A percentile compares a stretch with the other conserved stretches of the same genome.
Conservation (phyloP, 305 asterid species). For the Andrographis paniculata region DNA sequence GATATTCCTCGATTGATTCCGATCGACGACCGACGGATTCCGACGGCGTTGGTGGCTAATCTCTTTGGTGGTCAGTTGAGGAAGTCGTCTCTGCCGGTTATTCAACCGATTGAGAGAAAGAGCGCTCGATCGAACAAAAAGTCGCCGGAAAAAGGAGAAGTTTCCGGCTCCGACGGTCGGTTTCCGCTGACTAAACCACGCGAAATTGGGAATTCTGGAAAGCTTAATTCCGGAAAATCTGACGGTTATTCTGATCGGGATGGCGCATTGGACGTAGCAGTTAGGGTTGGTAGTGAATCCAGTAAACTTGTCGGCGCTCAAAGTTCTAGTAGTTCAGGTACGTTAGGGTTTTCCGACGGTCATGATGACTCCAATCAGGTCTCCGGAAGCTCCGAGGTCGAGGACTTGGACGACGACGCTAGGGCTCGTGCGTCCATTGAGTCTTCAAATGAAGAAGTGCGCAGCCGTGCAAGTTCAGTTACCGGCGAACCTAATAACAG, state of each 20-base stretch:
- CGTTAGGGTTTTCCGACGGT: constrained; percentile 54
- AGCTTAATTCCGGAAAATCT: constrained; percentile 16
- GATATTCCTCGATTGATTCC: constrained; percentile 78
- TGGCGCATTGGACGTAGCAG: constrained; percentile 12
- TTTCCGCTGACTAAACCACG: constrained; percentile 13
- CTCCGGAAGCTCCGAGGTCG: constrained; percentile 61
- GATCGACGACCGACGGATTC: constrained; percentile 55
- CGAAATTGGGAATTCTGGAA: constrained; percentile 15
- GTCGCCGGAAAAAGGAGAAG: constrained; percentile 18
- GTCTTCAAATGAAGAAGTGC: constrained; percentile 25
- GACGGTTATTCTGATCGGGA: constrained; percentile 14
- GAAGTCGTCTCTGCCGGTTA: constrained; percentile 43
- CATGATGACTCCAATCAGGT: constrained; percentile 34
- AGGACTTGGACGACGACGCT: constrained; percentile 33
- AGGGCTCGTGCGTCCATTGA: constrained; percentile 20
- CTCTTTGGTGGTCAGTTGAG: constrained; percentile 24
- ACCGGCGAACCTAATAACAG: too few relatives aligned
- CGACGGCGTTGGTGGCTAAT: constrained; percentile 54
- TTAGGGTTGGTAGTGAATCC: constrained; percentile 14
- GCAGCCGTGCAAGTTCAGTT: too few relatives aligned
- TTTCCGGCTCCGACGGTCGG: constrained; percentile 15
- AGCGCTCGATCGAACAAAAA: constrained; percentile 20
- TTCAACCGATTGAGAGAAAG: constrained; percentile 58
- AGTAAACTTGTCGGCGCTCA: constrained; percentile 26
- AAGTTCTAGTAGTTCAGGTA: constrained; percentile 63